A percentile compares a stretch with the other conserved stretches of the same genome.
phyloP scores from a whole-genome alignment of 1,284 basidiomycete genomes.

The Fomitopsis palustris region DNA sequence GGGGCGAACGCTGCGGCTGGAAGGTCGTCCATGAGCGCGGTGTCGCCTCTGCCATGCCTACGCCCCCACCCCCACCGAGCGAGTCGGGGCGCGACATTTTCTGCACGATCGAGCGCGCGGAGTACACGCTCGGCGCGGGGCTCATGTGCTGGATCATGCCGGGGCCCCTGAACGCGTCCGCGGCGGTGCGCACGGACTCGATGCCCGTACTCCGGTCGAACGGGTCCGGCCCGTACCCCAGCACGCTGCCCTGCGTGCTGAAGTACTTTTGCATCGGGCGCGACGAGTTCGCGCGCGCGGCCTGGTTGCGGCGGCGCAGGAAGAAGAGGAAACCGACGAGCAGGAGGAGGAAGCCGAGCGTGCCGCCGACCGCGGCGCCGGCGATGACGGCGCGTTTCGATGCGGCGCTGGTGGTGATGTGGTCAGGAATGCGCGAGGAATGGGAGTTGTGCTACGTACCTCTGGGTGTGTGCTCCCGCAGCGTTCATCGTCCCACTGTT shows the following conservation, averaged over 20 bases:
- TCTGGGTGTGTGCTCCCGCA: not conserved
- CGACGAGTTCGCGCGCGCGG: not conserved
- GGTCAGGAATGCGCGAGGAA: not conserved
- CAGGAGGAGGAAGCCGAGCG: not conserved
- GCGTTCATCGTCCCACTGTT: not conserved
- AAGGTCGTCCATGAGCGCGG: conserved; percentile 7
- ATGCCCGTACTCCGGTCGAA: conserved; percentile 5
- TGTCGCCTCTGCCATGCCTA: not conserved
- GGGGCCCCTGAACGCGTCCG: conserved; percentile 7
- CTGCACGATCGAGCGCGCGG: not conserved
- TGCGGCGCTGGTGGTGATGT: not conserved
- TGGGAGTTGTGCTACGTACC: not conserved
- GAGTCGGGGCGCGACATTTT: not conserved
- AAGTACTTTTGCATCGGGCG: not conserved
- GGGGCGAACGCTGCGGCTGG: conserved; percentile 4
- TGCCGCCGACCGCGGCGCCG: conserved; percentile 7
- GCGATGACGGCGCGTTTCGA: conserved; percentile 5
- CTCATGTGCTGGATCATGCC: conserved; percentile 4
- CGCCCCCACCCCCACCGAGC: not conserved
- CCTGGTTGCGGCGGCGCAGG: not conserved
- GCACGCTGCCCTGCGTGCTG: conserved; percentile 3
- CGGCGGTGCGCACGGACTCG: conserved; percentile 8
- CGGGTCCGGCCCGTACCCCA: conserved; percentile 5
- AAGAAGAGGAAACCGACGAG: not conserved
- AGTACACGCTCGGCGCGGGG: conserved; percentile 1